Evolutionary conservation across 208 protist species (phyloP).

Genomic region (Trypanosoma platydactyli): DNA sequence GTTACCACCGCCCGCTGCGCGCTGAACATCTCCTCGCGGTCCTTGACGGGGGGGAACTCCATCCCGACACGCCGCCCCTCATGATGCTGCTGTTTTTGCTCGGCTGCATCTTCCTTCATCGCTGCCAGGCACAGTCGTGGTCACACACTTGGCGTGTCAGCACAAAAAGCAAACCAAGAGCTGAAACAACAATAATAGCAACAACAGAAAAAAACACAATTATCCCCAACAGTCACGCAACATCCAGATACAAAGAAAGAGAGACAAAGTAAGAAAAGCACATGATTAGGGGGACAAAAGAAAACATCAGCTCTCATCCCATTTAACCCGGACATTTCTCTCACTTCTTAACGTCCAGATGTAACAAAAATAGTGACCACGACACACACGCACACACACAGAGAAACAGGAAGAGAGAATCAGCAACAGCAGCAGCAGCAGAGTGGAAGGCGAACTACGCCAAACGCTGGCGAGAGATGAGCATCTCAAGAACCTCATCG

Average conservation of each 20-base stretch:
- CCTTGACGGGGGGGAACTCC: conserved; percentile 70
- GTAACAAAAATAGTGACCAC: too few species aligned
- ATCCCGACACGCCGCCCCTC: conserved; percentile 45
- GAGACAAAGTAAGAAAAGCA: background rate
- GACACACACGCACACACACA: too few species aligned
- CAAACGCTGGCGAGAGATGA: conserved; percentile 70
- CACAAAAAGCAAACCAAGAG: too few species aligned
- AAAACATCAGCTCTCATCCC: too few species aligned
- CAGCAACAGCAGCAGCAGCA: background rate
- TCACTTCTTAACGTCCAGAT: too few species aligned
- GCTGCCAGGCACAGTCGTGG: background rate
- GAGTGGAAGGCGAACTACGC: conserved; percentile 3
- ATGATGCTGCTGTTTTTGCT: background rate
- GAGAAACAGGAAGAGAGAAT: background rate
- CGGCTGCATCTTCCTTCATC: background rate
- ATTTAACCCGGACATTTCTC: too few species aligned
- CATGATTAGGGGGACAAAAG: too few species aligned
- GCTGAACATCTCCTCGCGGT: conserved; percentile 42
- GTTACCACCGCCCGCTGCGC: conserved; percentile 47
- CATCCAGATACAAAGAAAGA: background rate
- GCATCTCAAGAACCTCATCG: conserved; percentile 70
- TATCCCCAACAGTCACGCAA: background rate
- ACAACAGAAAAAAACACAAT: conserved; percentile 12
- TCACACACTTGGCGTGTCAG: too few species aligned
- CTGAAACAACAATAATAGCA: background rate